A percentile compares a stretch with the other conserved stretches of the same genome.
Conservation (phyloP, 2,329 filamentous ascomycete species). For the Pseudocercospora macadamiae region DNA sequence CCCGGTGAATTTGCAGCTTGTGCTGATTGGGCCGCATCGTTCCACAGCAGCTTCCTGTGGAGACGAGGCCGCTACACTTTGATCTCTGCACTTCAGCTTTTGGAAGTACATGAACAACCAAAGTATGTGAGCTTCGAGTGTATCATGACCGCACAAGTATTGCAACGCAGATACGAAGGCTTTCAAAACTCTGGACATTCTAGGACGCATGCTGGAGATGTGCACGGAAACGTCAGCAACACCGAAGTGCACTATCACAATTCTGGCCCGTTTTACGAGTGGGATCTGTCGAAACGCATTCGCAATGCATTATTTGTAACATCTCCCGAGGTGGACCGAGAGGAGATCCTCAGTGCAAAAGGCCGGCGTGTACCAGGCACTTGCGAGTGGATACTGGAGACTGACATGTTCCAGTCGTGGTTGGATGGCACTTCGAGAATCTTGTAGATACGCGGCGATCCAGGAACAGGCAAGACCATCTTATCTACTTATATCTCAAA, state of each 20-base stretch:
- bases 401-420: not conserved
- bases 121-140: not conserved
- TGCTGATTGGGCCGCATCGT: too few species aligned
- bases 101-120: too few species aligned
- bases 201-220: not conserved
- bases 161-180: not conserved
- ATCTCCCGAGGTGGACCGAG: not conserved
- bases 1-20: too few species aligned
- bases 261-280: not conserved
- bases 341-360: not conserved
- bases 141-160: not conserved
- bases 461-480: constrained; percentile 7
- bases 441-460: not conserved
- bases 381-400: not conserved
- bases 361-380: not conserved
- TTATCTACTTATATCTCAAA: not conserved
- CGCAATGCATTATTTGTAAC: not conserved
- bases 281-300: not conserved
- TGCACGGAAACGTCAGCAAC: not conserved
- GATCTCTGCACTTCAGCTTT: too few species aligned
- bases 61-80: too few species aligned
- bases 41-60: too few species aligned
- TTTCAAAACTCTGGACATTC: not conserved
- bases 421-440: not conserved
- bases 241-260: not conserved